Percentiles rank a stretch among this genome's conserved stretches.
Conservation (phyloP, 495 filamentous ascomycete genomes). For the Jackrogersella multiformis region DNA sequence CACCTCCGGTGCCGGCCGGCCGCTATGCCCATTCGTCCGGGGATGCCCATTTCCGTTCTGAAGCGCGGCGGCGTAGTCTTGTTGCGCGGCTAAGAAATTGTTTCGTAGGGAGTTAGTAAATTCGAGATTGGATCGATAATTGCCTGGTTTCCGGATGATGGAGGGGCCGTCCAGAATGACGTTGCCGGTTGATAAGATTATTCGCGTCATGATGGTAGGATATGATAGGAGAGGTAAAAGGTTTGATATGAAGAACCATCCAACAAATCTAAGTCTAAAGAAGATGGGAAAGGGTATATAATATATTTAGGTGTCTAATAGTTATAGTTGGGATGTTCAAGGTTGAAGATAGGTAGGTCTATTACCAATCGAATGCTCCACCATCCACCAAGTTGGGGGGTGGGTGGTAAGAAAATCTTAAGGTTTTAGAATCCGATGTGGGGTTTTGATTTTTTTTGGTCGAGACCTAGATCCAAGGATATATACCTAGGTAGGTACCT, state of each 20-base stretch:
- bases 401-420: constrained; percentile 29
- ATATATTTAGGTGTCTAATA: no score
- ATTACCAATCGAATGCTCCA: constrained; percentile 36
- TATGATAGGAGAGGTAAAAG: not conserved
- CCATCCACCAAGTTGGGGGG: not conserved
- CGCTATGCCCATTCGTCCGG: constrained; percentile 33
- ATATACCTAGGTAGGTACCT: not conserved
- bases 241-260: constrained; percentile 10
- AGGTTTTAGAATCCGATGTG: constrained; percentile 37
- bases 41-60: constrained; percentile 27
- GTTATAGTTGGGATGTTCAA: no score
- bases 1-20: constrained; percentile 47
- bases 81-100: constrained; percentile 78
- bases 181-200: constrained; percentile 92
- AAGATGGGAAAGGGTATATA: constrained; percentile 11
- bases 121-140: constrained; percentile 85
- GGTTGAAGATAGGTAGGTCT: constrained; percentile 18
- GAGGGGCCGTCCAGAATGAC: constrained; percentile 82
- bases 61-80: constrained; percentile 59
- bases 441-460: constrained; percentile 14
- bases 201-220: constrained; percentile 67
- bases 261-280: constrained; percentile 7
- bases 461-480: constrained; percentile 5
- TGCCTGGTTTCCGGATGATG: constrained; percentile 77
- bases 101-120: constrained; percentile 83